These are phyloP conservation scores for Stipa capillata DNA, from an alignment of 176 grass and related monocot genomes.

Conservation along the genomic window DNA sequence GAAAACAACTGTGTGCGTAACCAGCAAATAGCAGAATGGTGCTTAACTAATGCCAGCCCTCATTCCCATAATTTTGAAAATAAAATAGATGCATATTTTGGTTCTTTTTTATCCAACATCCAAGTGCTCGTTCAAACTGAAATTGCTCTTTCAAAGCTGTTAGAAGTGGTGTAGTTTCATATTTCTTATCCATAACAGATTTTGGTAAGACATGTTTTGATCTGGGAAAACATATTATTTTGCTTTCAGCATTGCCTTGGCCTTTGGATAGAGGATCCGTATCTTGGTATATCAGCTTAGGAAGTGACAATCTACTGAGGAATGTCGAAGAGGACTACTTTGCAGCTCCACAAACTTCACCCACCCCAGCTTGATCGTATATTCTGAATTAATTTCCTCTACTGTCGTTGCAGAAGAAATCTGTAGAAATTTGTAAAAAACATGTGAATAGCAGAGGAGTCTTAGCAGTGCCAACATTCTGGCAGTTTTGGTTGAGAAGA, in stretches of 20 bases:
- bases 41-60: background rate
- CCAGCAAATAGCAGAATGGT: background rate
- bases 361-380: conserved; percentile 21
- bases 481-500: conserved; percentile 40
- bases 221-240: background rate
- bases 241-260: conserved; percentile 40
- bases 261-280: conserved; percentile 64
- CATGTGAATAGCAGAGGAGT: background rate
- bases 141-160: background rate
- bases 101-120: background rate
- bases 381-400: background rate
- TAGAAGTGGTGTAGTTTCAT: background rate
- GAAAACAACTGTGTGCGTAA: background rate
- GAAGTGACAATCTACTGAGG: conserved; percentile 67
- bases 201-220: background rate
- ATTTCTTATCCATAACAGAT: background rate
- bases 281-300: conserved; percentile 83
- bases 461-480: conserved; percentile 8
- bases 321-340: conserved; percentile 87
- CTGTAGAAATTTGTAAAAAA: background rate
- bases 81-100: background rate
- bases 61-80: background rate
- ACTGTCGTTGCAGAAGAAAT: background rate
- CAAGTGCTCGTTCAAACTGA: background rate
- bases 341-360: conserved; percentile 45